Evolutionary conservation across 1,284 basidiomycete genomes (phyloP).

Genomic region (Paramarasmius palmivorus): DNA sequence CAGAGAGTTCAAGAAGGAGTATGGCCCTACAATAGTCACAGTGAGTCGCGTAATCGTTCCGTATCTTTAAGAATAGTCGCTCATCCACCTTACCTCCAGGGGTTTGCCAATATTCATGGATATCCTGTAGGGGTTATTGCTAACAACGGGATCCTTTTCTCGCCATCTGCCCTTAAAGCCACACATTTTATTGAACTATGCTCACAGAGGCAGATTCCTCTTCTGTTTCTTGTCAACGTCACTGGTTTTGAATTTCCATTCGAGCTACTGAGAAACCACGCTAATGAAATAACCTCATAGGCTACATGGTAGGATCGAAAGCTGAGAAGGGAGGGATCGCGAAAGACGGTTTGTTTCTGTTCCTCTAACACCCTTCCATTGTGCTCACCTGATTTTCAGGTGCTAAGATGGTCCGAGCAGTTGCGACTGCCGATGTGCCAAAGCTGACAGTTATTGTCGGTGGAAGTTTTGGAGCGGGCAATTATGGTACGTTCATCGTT

Average conservation of each 20-base stretch:
- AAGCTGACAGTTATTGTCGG: slow-evolving; percentile 95
- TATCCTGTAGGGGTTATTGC: slow-evolving; percentile 88
- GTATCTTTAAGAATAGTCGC: too few species aligned
- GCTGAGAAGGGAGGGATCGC: slow-evolving; percentile 95
- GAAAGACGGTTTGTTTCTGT: slow-evolving; percentile 72
- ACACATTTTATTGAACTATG: slow-evolving; percentile 96
- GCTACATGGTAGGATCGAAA: slow-evolving; percentile 95
- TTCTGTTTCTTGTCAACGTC: slow-evolving; percentile 94
- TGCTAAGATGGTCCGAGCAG: slow-evolving; percentile 97
- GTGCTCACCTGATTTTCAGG: slow-evolving; percentile 24
- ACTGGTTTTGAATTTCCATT: slow-evolving; percentile 49
- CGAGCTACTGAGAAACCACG: slow-evolving; percentile 5
- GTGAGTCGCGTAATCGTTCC: too few species aligned
- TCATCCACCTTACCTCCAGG: too few species aligned
- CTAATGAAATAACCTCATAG: slow-evolving; percentile 29
- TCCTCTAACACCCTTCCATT: neutral
- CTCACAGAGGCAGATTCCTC: slow-evolving; percentile 86
- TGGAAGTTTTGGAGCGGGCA: slow-evolving; percentile 93
- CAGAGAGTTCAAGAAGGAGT: slow-evolving; percentile 95
- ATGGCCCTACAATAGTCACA: slow-evolving; percentile 88
- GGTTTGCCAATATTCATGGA: slow-evolving; percentile 90
- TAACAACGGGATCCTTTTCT: slow-evolving; percentile 94
- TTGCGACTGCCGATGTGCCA: slow-evolving; percentile 92
- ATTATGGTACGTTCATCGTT: slow-evolving; percentile 68
- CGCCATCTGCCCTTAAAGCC: slow-evolving; percentile 90